These are phyloP conservation scores for Pisolithus tinctorius DNA, from an alignment of 768 basidiomycete genomes.

Conservation along the genomic window DNA sequence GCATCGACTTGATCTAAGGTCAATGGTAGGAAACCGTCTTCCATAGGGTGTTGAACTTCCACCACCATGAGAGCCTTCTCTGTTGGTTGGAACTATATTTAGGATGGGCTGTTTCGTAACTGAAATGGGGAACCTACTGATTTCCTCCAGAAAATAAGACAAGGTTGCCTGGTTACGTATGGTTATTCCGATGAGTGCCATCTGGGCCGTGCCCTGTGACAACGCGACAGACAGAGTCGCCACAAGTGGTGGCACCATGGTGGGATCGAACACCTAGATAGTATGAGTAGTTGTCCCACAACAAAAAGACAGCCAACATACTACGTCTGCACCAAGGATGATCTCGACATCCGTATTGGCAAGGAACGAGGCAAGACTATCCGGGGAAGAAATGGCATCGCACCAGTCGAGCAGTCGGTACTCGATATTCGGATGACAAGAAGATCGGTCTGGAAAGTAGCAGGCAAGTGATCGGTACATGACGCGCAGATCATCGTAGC, in stretches of 20 bases:
- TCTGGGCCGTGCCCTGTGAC: conserved; percentile 7
- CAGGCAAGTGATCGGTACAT: background rate
- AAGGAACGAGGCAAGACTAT: conserved; percentile 24
- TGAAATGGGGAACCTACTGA: conserved; percentile 15
- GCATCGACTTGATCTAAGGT: conserved; percentile 27
- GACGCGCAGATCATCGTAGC: background rate
- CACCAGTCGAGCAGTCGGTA: conserved; percentile 60
- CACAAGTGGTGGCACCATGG: conserved; percentile 51
- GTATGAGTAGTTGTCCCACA: background rate
- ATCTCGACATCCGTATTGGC: conserved; percentile 43
- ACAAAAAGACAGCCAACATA: background rate
- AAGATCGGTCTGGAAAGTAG: conserved; percentile 45
- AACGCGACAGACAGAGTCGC: conserved; percentile 36
- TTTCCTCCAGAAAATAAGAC: conserved; percentile 34
- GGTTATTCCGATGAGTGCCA: conserved; percentile 34
- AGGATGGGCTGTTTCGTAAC: background rate
- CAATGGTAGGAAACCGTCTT: conserved; percentile 17
- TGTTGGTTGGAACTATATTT: conserved; percentile 2
- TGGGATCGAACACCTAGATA: conserved; percentile 61
- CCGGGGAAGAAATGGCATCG: conserved; percentile 38
- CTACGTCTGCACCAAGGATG: conserved; percentile 69
- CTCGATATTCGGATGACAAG: conserved; percentile 38
- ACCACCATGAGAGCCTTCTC: conserved; percentile 21
- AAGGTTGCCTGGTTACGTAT: conserved; percentile 53
- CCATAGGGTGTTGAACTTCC: conserved; percentile 17